These are phyloP conservation scores for Apiotrichum domesticum DNA, from an alignment of 1,284 basidiomycete species.

Conservation along the genomic window DNA sequence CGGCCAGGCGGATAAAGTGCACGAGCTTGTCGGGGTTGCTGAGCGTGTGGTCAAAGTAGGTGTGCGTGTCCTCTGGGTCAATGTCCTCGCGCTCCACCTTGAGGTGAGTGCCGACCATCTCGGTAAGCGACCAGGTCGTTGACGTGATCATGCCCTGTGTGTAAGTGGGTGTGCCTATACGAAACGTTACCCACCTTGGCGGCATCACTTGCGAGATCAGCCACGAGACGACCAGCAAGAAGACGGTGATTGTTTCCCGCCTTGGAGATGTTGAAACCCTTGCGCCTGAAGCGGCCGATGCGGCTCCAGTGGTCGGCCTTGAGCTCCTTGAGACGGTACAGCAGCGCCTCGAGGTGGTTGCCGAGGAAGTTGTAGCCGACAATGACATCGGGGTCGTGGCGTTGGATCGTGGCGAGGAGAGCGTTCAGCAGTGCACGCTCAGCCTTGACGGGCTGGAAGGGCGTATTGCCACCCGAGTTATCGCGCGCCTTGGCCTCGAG, in stretches of 20 bases:
- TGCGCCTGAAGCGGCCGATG: slow-evolving; percentile 83
- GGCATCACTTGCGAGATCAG: slow-evolving; percentile 88
- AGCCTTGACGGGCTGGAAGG: slow-evolving; percentile 69
- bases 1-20: slow-evolving; percentile 85
- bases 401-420: slow-evolving; percentile 74
- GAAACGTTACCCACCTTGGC: slow-evolving; percentile 62
- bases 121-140: slow-evolving; percentile 95
- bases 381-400: slow-evolving; percentile 88
- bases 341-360: slow-evolving; percentile 82
- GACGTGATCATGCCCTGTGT: slow-evolving; percentile 85
- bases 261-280: slow-evolving; percentile 62
- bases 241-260: slow-evolving; percentile 82
- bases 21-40: slow-evolving; percentile 71
- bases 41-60: slow-evolving; percentile 80
- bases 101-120: slow-evolving; percentile 90
- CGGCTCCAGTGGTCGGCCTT: slow-evolving; percentile 90
- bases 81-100: slow-evolving; percentile 82
- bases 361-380: slow-evolving; percentile 93
- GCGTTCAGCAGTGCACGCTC: slow-evolving; percentile 82
- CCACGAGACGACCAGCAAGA: slow-evolving; percentile 77
- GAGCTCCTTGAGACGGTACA: slow-evolving; percentile 84
- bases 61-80: slow-evolving; percentile 88
- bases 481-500: slow-evolving; percentile 62
- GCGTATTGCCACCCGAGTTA: slow-evolving; percentile 56
- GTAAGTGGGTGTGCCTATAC: neutral